Evolutionary conservation across 345 rosid species (phyloP).

Genomic region (Murraya koenigii): DNA sequence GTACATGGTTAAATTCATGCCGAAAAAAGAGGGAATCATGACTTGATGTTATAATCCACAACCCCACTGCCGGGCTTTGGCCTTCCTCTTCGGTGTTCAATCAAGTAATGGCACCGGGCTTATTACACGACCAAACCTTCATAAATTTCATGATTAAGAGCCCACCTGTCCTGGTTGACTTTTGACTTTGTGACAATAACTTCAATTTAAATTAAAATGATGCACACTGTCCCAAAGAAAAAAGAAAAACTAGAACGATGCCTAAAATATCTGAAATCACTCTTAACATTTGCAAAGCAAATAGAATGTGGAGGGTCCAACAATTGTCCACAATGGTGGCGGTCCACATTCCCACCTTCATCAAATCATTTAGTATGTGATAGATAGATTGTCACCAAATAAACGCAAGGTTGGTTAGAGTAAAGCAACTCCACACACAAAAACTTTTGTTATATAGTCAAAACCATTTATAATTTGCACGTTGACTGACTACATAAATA

Average conservation of each 20-base stretch:
- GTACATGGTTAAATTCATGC: too few relatives aligned
- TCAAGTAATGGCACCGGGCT: too few relatives aligned
- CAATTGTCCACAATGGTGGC: not conserved
- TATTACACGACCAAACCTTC: not conserved
- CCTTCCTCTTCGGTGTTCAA: too few relatives aligned
- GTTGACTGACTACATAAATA: conserved; percentile 30
- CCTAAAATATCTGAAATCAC: not conserved
- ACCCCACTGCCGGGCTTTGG: too few relatives aligned
- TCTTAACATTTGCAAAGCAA: not conserved
- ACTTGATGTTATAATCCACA: too few relatives aligned
- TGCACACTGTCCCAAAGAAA: too few relatives aligned
- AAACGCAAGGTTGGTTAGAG: not conserved
- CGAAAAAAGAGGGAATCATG: too few relatives aligned
- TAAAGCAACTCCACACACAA: conserved; percentile 16
- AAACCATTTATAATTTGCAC: conserved; percentile 18
- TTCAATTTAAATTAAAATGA: not conserved
- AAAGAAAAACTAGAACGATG: not conserved
- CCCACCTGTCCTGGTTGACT: conserved; percentile 3
- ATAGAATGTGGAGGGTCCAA: not conserved
- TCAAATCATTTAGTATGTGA: not conserved
- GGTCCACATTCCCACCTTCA: conserved; percentile 10
- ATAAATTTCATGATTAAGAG: not conserved
- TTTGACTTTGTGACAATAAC: not conserved
- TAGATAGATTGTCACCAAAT: not conserved
- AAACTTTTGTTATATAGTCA: not conserved